Evolutionary conservation across 345 rosid genomes (phyloP), one percentile per base, ranked within the genome.

Genomic region (Euphorbia tirucalli): DNA sequence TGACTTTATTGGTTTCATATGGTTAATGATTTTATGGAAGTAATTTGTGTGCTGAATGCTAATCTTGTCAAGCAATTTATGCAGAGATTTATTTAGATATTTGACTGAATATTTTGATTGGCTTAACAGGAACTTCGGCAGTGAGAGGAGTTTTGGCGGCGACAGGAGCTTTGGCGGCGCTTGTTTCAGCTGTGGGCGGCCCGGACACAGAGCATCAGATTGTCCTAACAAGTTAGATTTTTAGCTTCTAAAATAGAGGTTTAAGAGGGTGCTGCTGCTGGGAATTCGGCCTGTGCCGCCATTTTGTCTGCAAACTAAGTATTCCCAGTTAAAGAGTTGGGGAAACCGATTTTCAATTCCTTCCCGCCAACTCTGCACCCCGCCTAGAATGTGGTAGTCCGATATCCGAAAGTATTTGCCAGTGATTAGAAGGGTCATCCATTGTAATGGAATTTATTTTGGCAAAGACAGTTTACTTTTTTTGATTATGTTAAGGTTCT

Each of bases 141-240:
- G 98, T 66, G 66, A 41, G 13, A 41, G 46, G 46, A 41, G 52
- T 13, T 46, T 13, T 35, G 39, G 52, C 52, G 52, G 52, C 11
- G 43, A 22, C 83, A 87, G 97, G 75, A 57, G 82, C 73, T 92
- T 92, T 32, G 97, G 99, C 50, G 96, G 99, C 65, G 66, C 95
- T 1, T 92, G 97, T 77, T 94, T 92, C 81, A 85, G 54, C 73
- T 92, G 96, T 64, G 97, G 97, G 44, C 83, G 78, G 59, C 66
- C 88, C 10, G 97, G 99, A 54, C 97, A 95, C 72, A 88, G 87
- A 82, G 92, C 99, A 77, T 71, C 99, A 35, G 93, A 95, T 72
- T 95, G 97, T 79, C 92, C 96, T 39, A 83, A 69, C 74, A 85
- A 83, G 75, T 62, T 71, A 46, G 87, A 74, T 24, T 89, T 72